Evolutionary conservation across 208 protist genomes (phyloP).

Genomic region (Tritrichomonas foetus): DNA sequence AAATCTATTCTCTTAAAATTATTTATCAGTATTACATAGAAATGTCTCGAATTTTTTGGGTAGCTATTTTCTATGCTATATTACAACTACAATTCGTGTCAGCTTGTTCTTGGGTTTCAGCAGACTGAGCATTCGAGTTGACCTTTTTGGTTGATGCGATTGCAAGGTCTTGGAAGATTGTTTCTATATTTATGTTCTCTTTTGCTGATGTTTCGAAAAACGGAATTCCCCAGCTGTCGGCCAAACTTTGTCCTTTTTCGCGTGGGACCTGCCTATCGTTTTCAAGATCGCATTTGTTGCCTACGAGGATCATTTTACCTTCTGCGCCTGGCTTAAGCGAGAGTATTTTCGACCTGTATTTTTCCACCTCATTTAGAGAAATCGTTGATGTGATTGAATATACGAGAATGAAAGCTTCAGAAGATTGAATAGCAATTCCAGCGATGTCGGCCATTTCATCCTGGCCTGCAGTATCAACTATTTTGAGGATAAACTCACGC

Average conservation of each 20-base stretch:
- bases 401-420: not conserved
- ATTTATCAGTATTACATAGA: too few species aligned
- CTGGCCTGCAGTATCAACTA: slow-evolving; percentile 34
- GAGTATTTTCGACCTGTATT: not conserved
- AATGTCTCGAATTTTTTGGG: too few species aligned
- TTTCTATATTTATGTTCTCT: slow-evolving; percentile 65
- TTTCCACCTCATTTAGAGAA: not conserved
- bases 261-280: not conserved
- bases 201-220: slow-evolving; percentile 67
- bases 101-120: too few species aligned
- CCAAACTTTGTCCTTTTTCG: not conserved
- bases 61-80: too few species aligned
- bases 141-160: too few species aligned
- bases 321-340: not conserved
- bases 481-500: not conserved
- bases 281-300: not conserved
- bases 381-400: slow-evolving; percentile 8
- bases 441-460: not conserved
- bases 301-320: not conserved
- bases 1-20: too few species aligned
- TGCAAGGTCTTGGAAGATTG: too few species aligned
- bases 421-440: not conserved
- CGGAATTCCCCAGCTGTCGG: slow-evolving; percentile 50
- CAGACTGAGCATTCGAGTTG: too few species aligned
- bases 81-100: too few species aligned